Evolutionary conservation across 306 rosid species (phyloP).

Genomic region (Acmispon strigosus): DNA sequence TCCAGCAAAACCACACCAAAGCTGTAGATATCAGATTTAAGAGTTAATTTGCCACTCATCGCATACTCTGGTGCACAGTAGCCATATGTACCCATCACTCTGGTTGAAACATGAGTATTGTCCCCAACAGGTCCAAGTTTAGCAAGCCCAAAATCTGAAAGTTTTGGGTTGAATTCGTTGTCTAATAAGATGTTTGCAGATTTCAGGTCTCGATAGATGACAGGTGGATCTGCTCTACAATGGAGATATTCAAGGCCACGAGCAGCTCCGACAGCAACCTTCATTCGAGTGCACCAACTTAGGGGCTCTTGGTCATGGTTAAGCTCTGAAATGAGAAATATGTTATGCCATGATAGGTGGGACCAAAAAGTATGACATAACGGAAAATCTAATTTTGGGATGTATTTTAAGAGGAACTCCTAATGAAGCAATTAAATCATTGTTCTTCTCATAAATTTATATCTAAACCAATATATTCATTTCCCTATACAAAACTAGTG

Average conservation of each 20-base stretch:
- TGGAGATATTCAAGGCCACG: slow-evolving; percentile 94
- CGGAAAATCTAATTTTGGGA: slow-evolving; percentile 6
- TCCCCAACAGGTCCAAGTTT: slow-evolving; percentile 98
- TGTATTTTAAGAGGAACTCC: not conserved
- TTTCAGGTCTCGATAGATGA: slow-evolving; percentile 91
- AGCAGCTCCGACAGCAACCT: slow-evolving; percentile 86
- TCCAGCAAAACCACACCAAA: slow-evolving; percentile 96
- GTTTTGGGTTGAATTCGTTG: slow-evolving; percentile 68
- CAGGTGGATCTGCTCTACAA: slow-evolving; percentile 89
- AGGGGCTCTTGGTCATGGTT: slow-evolving; percentile 48
- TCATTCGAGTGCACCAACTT: slow-evolving; percentile 76
- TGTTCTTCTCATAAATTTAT: slow-evolving; percentile 1
- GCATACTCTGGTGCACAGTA: slow-evolving; percentile 99
- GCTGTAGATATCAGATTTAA: slow-evolving; percentile 94
- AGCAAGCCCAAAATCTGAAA: slow-evolving; percentile 96
- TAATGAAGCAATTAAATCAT: not conserved
- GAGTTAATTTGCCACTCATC: slow-evolving; percentile 93
- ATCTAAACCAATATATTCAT: not conserved
- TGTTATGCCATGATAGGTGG: not conserved
- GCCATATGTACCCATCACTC: slow-evolving; percentile 97
- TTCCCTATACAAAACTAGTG: not conserved
- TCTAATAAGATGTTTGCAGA: slow-evolving; percentile 89
- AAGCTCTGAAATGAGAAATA: slow-evolving; percentile 40
- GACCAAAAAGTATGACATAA: not conserved
- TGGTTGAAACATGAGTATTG: slow-evolving; percentile 90